phyloP scores from a whole-genome alignment of 108 stramenopile species.

The Hondaea fermentalgiana region DNA sequence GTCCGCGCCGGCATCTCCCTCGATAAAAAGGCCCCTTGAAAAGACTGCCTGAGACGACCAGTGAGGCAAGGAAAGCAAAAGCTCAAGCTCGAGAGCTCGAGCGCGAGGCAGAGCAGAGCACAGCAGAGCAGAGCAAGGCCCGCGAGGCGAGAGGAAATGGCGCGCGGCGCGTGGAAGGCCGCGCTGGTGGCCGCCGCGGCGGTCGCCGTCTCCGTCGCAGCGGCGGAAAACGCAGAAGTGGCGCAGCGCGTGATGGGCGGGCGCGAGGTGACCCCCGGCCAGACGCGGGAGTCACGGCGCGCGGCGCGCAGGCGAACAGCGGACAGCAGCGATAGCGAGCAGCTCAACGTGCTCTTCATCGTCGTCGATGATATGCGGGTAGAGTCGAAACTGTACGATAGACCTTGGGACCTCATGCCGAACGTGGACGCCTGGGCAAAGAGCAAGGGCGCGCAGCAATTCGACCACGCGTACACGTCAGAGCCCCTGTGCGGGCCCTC shows the following conservation, averaged over 20 bases:
- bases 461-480: not conserved
- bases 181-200: not conserved
- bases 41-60: too few species aligned
- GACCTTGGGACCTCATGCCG: not conserved
- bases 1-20: too few species aligned
- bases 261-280: not conserved
- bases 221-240: too few species aligned
- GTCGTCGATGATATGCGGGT: not conserved
- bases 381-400: not conserved
- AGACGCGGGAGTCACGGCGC: not conserved
- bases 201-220: not conserved
- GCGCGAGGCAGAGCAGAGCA: not conserved
- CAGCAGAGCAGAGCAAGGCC: not conserved
- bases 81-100: too few species aligned
- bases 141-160: not conserved
- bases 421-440: not conserved
- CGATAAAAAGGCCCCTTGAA: too few species aligned
- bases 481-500: not conserved
- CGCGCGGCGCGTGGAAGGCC: not conserved
- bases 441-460: not conserved
- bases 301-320: not conserved
- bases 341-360: not conserved
- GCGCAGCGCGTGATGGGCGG: not conserved
- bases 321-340: not conserved
- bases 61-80: too few species aligned